Conservation (phyloP, 2,329 filamentous ascomycete species). For the Elsinoe necatrix region DNA sequence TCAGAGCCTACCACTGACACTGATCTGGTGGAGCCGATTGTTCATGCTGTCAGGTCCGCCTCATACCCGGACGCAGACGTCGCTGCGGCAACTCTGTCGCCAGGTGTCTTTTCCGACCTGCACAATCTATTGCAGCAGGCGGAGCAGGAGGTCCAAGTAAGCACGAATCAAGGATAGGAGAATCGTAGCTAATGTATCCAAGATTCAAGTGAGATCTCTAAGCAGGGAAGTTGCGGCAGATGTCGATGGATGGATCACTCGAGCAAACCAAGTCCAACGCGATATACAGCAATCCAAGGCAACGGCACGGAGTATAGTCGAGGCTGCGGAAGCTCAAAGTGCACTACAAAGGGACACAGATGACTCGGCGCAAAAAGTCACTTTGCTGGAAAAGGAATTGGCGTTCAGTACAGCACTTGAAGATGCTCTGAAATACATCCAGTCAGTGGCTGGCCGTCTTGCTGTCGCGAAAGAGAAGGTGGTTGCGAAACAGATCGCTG, state of each 20-base stretch:
- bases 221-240: constrained; percentile 71
- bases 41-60: constrained; percentile 53
- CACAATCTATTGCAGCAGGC: constrained; percentile 45
- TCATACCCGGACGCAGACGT: constrained; percentile 50
- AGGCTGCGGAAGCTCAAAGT: constrained; percentile 63
- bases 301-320: constrained; percentile 72
- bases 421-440: constrained; percentile 43
- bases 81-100: constrained; percentile 42
- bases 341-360: constrained; percentile 56
- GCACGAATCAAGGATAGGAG: constrained; percentile 16
- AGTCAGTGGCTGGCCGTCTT: constrained; percentile 42
- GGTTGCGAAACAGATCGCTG: constrained; percentile 36
- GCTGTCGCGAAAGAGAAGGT: constrained; percentile 34
- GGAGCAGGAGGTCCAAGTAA: constrained; percentile 46
- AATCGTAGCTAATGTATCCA: background rate
- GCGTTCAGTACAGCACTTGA: constrained; percentile 49
- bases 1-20: background rate
- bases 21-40: constrained; percentile 39
- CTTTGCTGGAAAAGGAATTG: constrained; percentile 50
- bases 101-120: constrained; percentile 41
- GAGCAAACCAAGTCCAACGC: constrained; percentile 73
- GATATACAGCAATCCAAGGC: constrained; percentile 75
- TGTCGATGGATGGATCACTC: constrained; percentile 76
- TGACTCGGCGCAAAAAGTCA: constrained; percentile 48
- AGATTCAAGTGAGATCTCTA: constrained; percentile 29